Base-by-base conservation (phyloP, 441 rosid genomes). In the Pelargonium myrrhifolium region DNA sequence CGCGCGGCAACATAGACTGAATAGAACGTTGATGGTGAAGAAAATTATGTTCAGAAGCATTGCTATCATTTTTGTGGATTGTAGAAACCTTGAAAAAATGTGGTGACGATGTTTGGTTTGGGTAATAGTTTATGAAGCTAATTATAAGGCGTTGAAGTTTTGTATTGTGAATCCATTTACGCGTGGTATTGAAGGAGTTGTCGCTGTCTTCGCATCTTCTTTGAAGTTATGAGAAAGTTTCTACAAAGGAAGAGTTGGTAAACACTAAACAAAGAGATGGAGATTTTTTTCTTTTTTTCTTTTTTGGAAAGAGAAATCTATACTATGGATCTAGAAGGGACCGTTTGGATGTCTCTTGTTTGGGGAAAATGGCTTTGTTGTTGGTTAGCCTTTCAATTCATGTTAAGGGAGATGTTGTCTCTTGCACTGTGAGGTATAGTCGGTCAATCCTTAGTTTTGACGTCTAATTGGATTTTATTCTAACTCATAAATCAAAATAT, bases 31-130 rank as follows among this genome's bases (percentile, higher is more conserved):
- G 31, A 76, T 35, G 10, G 71, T 1, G 67, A 51, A 74, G 73
- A 78, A 78, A 58, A 85, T 58, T 40, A 78, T 2, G 51, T 72
- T 81, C 31, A 77, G 9, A 0, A 79, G 43, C 2, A 73, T 10
- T 21, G 66, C 70, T 26, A 66, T 15, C 84, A 81, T 81, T 28
- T 40, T 47, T 45, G 17, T n/a, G 6, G 17, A 2, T 0, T 3
- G 40, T 4, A 62, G 71, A 62, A 68, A 7, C 17, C 15, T 45
- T 11, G 14, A 45, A 14, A 12, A 51, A 14, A 15, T 20, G 7
- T 15, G 58, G 58, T 51, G 58, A 15, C 17, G 58, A 51, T 51
- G n/a, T n/a, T n/a, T n/a, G n/a, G 58, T n/a, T 15, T 47, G 15
- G 58, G 15, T 14, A 3, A 1, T 14, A 47, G 12, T 47, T 45